Percentiles rank a stretch among this genome's conserved stretches.
These are phyloP conservation scores for Magnusiomyces sp. DNA, from an alignment of 1,139 yeast genomes.

Conservation along the genomic window DNA sequence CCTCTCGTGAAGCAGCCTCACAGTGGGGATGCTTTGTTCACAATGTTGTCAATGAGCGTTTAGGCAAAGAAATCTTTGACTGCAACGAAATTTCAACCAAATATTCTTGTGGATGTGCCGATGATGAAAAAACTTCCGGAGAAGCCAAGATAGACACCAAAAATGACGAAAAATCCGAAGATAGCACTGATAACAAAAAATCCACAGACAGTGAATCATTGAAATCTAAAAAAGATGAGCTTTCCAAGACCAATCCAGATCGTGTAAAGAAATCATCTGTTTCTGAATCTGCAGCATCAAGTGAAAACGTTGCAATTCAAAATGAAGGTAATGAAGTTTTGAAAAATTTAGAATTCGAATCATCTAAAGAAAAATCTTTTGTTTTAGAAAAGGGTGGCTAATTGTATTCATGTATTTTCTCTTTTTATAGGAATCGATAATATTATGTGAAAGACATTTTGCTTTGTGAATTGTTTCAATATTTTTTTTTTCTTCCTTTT, in stretches of 20 bases:
- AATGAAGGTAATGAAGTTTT: conserved; percentile 6
- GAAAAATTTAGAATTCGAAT: background rate
- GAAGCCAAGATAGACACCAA: background rate
- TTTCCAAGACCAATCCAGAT: background rate
- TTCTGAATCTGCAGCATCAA: background rate
- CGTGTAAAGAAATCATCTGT: background rate
- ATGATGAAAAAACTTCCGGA: conserved; percentile 43
- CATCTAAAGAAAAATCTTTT: conserved; percentile 6
- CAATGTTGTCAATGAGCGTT: conserved; percentile 68
- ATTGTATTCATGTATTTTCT: conserved; percentile 1
- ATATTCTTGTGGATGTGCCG: conserved; percentile 95
- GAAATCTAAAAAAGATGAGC: background rate
- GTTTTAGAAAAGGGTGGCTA: conserved; percentile 12
- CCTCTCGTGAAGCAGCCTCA: conserved; percentile 72
- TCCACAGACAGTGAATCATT: no score
- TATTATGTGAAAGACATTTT: background rate
- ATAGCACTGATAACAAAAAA: background rate
- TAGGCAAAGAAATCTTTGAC: conserved; percentile 67
- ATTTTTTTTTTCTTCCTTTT: background rate
- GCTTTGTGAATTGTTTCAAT: background rate
- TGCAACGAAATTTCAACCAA: conserved; percentile 78
- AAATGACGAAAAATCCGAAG: background rate
- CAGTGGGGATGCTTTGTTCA: conserved; percentile 97
- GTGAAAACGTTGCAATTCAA: background rate
- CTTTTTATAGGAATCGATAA: conserved; percentile 2